Base-by-base conservation (phyloP, 2,329 filamentous ascomycete genomes). In the Trichoderma lentiforme region DNA sequence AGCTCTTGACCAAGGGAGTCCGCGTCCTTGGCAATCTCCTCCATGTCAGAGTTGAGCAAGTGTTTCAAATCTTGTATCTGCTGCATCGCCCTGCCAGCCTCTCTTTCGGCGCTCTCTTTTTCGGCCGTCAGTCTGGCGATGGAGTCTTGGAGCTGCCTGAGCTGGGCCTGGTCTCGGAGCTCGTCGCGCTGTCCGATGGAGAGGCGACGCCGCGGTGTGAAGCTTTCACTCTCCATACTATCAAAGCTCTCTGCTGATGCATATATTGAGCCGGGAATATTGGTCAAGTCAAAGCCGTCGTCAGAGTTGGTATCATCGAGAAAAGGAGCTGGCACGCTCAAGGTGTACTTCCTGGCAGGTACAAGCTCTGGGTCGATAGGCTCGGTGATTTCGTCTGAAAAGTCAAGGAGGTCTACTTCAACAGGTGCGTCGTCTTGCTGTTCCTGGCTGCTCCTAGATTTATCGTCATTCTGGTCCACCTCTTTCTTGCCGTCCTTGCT, bases 31-130 rank as follows among this genome's bases (percentile, higher is more conserved):
- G 76, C 75, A 26, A 74, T 74, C 9, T 77, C 74, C 12, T 72
- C 75, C 70, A 77, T 75, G 57, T 73, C 73, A 14, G 75, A 73
- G 58, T 73, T 74, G 68, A 78, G 74, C 32, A 73, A 70, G 21
- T 74, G 72, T 61, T 79, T 78, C 65, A 78, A 77, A 36, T 74
- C 76, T 43, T 72, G 71, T 24, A 77, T 73, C 32, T 73, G 74
- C 43, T 75, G 76, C 28, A 76, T 73, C 15, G 79, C 75, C 18
- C 75, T 74, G 9, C 77, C 75, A 14, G 77, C 76, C 24, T 76
- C 77, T 58, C 79, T 79, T 61, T 81, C 77, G 4, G 78, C 79
- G 24, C 79, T 76, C 63, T 80, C 75, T 67, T 76, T 79, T 60
- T 78, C 77, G 3, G 73, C 75, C 11, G 60, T 72, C 32, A 77